phyloP scores from a whole-genome alignment of 371 early-diverging fungal species.

The Haplosporangium sp. region DNA sequence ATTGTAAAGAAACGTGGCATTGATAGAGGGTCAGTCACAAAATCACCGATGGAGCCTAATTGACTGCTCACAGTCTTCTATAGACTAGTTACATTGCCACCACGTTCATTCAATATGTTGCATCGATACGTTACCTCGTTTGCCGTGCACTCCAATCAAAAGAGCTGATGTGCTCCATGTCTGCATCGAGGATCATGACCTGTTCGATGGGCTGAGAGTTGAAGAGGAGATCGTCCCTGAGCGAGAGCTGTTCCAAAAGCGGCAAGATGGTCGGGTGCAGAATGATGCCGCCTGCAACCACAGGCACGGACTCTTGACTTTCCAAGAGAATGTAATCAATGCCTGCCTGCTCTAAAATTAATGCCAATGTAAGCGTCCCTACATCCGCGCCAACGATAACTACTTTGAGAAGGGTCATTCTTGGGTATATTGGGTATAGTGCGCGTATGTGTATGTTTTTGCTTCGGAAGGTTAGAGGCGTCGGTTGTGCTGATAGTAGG shows the following conservation, averaged over 20 bases:
- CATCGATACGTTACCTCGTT: conserved; percentile 20
- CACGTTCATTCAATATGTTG: not conserved
- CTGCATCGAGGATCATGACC: conserved; percentile 22
- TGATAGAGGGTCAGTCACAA: conserved; percentile 2
- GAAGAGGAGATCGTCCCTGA: conserved; percentile 47
- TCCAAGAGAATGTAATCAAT: conserved; percentile 45
- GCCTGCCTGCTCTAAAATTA: conserved; percentile 40
- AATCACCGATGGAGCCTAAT: not conserved
- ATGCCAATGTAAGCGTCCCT: conserved; percentile 36
- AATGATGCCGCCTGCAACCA: conserved; percentile 38
- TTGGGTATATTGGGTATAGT: not conserved
- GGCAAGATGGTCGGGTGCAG: conserved; percentile 45
- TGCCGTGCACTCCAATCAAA: conserved; percentile 42
- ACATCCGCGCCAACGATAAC: conserved; percentile 43
- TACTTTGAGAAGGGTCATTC: conserved; percentile 20
- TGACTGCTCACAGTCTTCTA: not conserved
- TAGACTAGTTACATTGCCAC: not conserved
- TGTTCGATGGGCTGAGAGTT: conserved; percentile 46
- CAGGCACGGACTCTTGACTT: conserved; percentile 33
- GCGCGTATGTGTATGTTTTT: not conserved
- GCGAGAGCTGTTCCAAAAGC: conserved; percentile 36
- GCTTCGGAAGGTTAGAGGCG: not conserved
- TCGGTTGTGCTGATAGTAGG: not conserved
- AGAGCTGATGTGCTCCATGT: conserved; percentile 28
- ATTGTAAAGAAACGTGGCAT: not conserved